A percentile compares a stretch with the other conserved stretches of the same genome.
These are phyloP conservation scores for Hanseniaspora guilliermondii DNA, from an alignment of 805 yeast genomes.

Conservation along the genomic window DNA sequence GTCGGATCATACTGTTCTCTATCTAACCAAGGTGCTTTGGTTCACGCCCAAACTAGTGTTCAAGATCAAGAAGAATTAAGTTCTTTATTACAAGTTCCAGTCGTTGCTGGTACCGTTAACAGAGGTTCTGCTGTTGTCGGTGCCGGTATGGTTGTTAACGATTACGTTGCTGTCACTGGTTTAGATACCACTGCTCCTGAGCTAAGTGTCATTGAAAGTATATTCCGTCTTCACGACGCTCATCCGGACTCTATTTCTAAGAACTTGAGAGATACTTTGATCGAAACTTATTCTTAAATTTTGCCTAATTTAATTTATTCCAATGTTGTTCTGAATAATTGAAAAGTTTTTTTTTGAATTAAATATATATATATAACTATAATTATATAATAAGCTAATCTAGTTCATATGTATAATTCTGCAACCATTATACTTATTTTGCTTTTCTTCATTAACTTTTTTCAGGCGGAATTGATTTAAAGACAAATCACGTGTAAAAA, in stretches of 20 bases:
- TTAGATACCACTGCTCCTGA: constrained; percentile 98
- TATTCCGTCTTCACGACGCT: constrained; percentile 84
- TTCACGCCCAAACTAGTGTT: constrained; percentile 92
- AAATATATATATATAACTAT: neutral
- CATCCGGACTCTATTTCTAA: constrained; percentile 78
- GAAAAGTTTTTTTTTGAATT: too few relatives aligned
- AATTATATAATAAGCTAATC: neutral
- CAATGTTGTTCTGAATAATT: neutral
- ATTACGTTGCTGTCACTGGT: constrained; percentile 95
- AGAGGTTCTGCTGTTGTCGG: constrained; percentile 97
- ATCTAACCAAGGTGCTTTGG: constrained; percentile 95
- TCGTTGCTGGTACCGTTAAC: constrained; percentile 97
- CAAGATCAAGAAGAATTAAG: constrained; percentile 98
- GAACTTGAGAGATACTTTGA: constrained; percentile 79
- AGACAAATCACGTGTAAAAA: too few relatives aligned
- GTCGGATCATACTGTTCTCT: constrained; percentile 94
- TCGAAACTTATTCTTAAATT: constrained; percentile 69
- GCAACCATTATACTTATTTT: too few relatives aligned
- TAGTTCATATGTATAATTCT: neutral
- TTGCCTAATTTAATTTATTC: neutral
- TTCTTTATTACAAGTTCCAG: constrained; percentile 87
- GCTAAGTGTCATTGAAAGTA: constrained; percentile 89
- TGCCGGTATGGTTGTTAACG: constrained; percentile 97
- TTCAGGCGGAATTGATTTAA: too few relatives aligned
- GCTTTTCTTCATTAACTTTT: too few relatives aligned